A percentile compares a stretch with the other conserved stretches of the same genome.
These are phyloP conservation scores for Apiospora arundinis DNA, from an alignment of 2,329 filamentous ascomycete species.

Conservation along the genomic window DNA sequence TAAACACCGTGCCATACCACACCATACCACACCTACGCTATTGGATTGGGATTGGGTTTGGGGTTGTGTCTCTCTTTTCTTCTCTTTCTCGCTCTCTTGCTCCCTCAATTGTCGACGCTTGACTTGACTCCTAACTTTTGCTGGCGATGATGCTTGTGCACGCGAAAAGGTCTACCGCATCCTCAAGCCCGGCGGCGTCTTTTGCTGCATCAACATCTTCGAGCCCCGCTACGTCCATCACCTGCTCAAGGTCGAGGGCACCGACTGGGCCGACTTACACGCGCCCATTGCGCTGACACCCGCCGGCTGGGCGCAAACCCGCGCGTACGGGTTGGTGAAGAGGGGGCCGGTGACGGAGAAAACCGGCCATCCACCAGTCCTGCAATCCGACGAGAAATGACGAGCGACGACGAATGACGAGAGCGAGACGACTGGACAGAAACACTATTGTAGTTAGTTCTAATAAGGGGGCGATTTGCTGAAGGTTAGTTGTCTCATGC, in stretches of 20 bases:
- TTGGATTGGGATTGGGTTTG: too few relatives aligned
- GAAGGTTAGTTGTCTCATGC: too few relatives aligned
- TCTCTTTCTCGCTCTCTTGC: not conserved
- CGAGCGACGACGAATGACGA: not conserved
- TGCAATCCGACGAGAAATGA: too few relatives aligned
- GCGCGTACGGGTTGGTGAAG: not conserved
- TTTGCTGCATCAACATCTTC: conserved; percentile 13
- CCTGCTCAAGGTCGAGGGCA: conserved; percentile 18
- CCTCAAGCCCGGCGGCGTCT: conserved; percentile 15
- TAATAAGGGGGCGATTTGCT: too few relatives aligned
- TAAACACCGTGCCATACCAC: too few relatives aligned
- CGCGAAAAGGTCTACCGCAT: not conserved
- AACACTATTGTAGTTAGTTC: too few relatives aligned
- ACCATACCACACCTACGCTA: too few relatives aligned
- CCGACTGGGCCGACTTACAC: conserved; percentile 14
- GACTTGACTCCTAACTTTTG: not conserved
- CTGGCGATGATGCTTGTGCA: too few relatives aligned
- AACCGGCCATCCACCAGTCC: too few relatives aligned
- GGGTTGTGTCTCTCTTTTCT: too few relatives aligned
- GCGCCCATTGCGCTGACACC: conserved; percentile 15
- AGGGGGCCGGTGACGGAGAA: too few relatives aligned
- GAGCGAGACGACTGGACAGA: too few relatives aligned
- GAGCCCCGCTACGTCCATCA: conserved; percentile 21
- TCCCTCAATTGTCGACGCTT: not conserved
- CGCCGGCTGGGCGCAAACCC: conserved; percentile 8